These are phyloP conservation scores for Herpetospermum pedunculosum DNA, from an alignment of 306 rosid genomes.

Conservation along the genomic window DNA sequence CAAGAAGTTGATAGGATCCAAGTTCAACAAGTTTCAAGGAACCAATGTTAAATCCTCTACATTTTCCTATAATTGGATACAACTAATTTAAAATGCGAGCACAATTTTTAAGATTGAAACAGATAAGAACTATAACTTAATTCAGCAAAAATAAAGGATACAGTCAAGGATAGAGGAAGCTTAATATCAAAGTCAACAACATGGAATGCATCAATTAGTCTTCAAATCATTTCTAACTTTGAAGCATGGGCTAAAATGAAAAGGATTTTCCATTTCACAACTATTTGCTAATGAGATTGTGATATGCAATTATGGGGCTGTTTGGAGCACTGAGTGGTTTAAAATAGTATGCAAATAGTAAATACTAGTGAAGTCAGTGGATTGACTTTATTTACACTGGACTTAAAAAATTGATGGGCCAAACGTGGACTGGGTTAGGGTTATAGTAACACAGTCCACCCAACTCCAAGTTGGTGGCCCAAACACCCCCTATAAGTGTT, in stretches of 20 bases:
- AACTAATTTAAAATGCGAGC: not conserved
- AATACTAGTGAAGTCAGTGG: too few relatives aligned
- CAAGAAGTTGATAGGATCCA: slow-evolving; percentile 9
- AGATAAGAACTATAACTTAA: not conserved
- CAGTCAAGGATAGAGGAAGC: not conserved
- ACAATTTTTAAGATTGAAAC: not conserved
- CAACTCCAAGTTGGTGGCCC: too few relatives aligned
- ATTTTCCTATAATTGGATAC: not conserved
- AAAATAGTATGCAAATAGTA: too few relatives aligned
- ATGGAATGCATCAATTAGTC: not conserved
- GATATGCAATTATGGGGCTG: too few relatives aligned
- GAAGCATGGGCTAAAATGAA: not conserved
- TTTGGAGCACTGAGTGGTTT: too few relatives aligned
- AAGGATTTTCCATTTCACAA: not conserved
- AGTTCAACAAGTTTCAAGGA: not conserved
- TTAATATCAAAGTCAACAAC: not conserved
- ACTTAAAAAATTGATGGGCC: too few relatives aligned
- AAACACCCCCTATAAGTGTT: not conserved
- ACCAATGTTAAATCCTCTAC: not conserved
- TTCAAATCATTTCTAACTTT: not conserved
- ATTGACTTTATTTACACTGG: too few relatives aligned
- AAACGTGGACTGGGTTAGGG: too few relatives aligned
- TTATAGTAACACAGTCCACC: too few relatives aligned
- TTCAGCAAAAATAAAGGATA: not conserved
- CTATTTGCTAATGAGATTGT: not conserved